Evolutionary conservation across 768 basidiomycete species (phyloP).

Genomic region (Cyclocybe aegerita): DNA sequence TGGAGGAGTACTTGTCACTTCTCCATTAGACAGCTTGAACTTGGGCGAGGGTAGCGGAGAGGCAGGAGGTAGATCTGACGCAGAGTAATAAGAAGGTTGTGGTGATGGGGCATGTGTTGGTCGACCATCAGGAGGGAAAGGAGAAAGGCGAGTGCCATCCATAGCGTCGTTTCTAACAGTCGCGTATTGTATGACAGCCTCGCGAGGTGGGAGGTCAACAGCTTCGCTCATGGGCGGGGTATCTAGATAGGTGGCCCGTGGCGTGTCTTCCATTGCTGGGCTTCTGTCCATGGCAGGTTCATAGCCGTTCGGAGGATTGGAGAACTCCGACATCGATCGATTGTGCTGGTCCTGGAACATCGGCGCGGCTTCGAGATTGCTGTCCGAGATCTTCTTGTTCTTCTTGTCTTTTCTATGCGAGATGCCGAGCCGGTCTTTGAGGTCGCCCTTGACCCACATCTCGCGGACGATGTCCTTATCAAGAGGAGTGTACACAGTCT

Average conservation of each 20-base stretch:
- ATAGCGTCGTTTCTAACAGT: conserved; percentile 15
- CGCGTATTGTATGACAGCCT: conserved; percentile 25
- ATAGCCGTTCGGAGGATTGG: conserved; percentile 39
- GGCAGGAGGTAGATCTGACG: conserved; percentile 59
- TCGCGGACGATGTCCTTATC: conserved; percentile 94
- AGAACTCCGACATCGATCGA: conserved; percentile 65
- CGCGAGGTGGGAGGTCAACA: conserved; percentile 24
- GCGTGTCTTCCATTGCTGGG: conserved; percentile 33
- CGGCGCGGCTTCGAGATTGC: conserved; percentile 61
- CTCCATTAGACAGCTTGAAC: conserved; percentile 45
- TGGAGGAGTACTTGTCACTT: conserved; percentile 43
- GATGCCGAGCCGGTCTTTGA: conserved; percentile 81
- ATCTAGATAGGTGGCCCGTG: conserved; percentile 43
- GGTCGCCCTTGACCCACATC: conserved; percentile 82
- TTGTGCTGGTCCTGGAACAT: conserved; percentile 69
- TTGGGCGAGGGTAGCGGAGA: conserved; percentile 59
- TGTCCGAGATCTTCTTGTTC: conserved; percentile 23
- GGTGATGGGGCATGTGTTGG: conserved; percentile 31
- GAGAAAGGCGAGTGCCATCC: conserved; percentile 25
- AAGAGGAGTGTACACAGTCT: conserved; percentile 69
- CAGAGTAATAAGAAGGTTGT: conserved; percentile 67
- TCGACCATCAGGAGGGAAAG: conserved; percentile 21
- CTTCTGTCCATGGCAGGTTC: conserved; percentile 42
- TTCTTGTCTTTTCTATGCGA: conserved; percentile 57
- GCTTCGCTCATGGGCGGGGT: conserved; percentile 41